These are phyloP conservation scores for Nitzschia sp. DNA, from an alignment of 108 stramenopile genomes.

Conservation along the genomic window DNA sequence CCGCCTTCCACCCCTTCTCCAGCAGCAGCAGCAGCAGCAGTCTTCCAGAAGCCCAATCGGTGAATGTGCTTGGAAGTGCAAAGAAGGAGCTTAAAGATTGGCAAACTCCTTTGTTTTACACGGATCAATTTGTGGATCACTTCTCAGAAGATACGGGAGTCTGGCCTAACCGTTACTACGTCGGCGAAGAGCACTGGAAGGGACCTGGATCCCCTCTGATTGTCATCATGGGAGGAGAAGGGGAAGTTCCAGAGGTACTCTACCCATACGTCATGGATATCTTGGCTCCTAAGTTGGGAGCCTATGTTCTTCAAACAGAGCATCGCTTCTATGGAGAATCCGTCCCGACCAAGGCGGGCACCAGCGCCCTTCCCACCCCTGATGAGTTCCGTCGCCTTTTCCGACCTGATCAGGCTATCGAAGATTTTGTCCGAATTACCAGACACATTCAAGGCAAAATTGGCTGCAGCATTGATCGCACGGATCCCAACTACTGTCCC, in stretches of 20 bases:
- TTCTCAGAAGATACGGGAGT: constrained; percentile 25
- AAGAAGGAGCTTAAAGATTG: too few relatives aligned
- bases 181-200: constrained; percentile 38
- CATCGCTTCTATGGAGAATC: constrained; percentile 87
- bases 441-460: constrained; percentile 31
- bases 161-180: constrained; percentile 65
- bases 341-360: constrained; percentile 39
- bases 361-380: not conserved
- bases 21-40: too few relatives aligned
- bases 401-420: constrained; percentile 69
- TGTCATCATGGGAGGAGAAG: constrained; percentile 79
- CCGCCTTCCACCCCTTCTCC: too few relatives aligned
- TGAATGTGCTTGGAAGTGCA: not conserved
- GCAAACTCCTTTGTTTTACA: constrained; percentile 40
- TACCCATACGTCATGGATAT: constrained; percentile 71
- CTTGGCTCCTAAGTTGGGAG: constrained; percentile 65
- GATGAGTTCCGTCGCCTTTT: constrained; percentile 37
- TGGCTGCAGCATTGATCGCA: constrained; percentile 44
- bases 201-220: constrained; percentile 80
- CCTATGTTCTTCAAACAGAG: constrained; percentile 71
- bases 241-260: constrained; percentile 38
- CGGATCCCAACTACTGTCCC: constrained; percentile 65
- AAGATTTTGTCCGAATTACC: constrained; percentile 45
- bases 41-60: too few relatives aligned
- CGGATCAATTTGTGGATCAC: constrained; percentile 59